A percentile compares a stretch with the other conserved stretches of the same genome.
Conservation (phyloP, 1,139 yeast genomes). For the Suhomyces bokatorum region DNA sequence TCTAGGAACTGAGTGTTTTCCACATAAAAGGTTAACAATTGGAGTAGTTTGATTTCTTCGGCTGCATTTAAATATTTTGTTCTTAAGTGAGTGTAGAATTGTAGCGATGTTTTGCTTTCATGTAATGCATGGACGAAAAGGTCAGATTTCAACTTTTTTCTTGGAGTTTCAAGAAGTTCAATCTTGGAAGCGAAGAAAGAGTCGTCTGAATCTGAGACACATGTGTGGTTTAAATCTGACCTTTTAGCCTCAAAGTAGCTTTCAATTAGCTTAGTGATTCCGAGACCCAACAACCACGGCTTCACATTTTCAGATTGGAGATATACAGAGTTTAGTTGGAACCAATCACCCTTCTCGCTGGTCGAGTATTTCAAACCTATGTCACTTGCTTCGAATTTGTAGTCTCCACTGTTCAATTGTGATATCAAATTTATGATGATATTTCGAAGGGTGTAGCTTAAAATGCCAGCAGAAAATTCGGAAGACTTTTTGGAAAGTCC, state of each 20-base stretch:
- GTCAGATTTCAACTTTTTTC: conserved; percentile 3
- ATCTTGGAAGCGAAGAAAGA: neutral
- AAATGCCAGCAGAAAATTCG: neutral
- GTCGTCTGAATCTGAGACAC: neutral
- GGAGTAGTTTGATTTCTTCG: conserved; percentile 31
- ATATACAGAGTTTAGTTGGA: conserved; percentile 26
- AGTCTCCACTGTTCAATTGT: conserved; percentile 18
- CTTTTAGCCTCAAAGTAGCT: conserved; percentile 27
- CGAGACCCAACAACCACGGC: conserved; percentile 38
- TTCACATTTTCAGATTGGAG: conserved; percentile 22
- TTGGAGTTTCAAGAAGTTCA: neutral
- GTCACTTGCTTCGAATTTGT: conserved; percentile 21
- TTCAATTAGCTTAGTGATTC: conserved; percentile 28
- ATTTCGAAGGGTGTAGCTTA: neutral
- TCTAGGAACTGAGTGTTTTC: conserved; percentile 13
- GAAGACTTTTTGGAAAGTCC: neutral
- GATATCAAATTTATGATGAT: conserved; percentile 16
- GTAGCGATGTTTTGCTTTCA: neutral
- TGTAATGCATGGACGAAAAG: neutral
- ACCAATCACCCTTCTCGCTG: conserved; percentile 26
- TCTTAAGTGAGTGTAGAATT: neutral
- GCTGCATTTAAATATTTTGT: neutral
- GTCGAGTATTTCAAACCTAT: conserved; percentile 19
- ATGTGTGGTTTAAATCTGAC: too few relatives aligned
- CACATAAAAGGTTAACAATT: conserved; percentile 27